Base-by-base conservation (phyloP, 306 rosid species). In the Corylus heterophylla region DNA sequence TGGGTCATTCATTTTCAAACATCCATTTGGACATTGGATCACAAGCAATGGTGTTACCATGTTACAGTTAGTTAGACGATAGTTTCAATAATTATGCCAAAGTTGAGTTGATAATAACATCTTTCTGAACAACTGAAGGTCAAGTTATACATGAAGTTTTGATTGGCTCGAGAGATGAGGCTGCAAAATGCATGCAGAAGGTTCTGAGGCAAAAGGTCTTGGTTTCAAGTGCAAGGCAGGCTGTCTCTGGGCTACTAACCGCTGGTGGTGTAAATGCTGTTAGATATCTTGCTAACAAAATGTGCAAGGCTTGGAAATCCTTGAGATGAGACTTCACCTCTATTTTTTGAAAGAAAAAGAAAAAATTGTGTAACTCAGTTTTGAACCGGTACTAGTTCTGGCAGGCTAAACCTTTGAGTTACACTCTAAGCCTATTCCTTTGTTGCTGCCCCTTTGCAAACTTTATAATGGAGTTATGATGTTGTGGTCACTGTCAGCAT, bases 211-310 rank as follows among this genome's bases (percentile, higher is more conserved):
- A 84, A 73, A 91, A 48, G 81, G 98, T 95, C 27, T 89, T 88
- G 97, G 81, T 89, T 80, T 95, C 98, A 80, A 95, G 98, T 81
- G 89, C 92, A 82, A 90, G 98, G 84, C 98, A 95, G 82, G 97
- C 96, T 5, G 56, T 91, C 71, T 90, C 98, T 54, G 94, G 98
- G 69, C 79, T 95, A 42, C 80, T 95, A 56, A 89, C 97, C 14
- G 93, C 70, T 44, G 97, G 98, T 22, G 94, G 90, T 80, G 87
- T 89, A 49, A 88, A 87, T 66, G 92, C 91, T 44, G 79, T 86
- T 74, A 88, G 85, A 73, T 94, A 94, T 79, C 88, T 92, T 42
- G 83, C 87, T 27, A 82, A 75, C 44, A 92, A 92, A 88, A 85
- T 92, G 74, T 29, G 69, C 87, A 95, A 92, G 86, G 94, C 96